Conservation (phyloP, 345 rosid genomes). For the Brassica nigra region DNA sequence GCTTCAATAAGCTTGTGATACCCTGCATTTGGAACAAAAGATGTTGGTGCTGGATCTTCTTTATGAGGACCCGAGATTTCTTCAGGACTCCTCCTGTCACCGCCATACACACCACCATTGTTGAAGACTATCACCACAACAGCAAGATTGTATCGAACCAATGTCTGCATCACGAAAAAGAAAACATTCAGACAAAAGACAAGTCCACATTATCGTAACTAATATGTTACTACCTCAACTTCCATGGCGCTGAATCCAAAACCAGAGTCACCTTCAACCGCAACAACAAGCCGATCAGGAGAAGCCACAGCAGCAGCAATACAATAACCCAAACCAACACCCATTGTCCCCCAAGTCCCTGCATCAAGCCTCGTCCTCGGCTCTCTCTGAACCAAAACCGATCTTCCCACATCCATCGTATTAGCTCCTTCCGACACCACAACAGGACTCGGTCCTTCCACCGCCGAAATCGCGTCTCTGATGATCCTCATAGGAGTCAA, state of each 20-base stretch:
- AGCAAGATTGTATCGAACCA: conserved; percentile 86
- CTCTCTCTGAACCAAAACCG: conserved; percentile 92
- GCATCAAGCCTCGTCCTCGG: conserved; percentile 99
- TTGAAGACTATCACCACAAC: conserved; percentile 93
- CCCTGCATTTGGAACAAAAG: conserved; percentile 87
- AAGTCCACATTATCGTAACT: neutral
- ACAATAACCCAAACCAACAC: conserved; percentile 97
- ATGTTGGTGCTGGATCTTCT: conserved; percentile 97
- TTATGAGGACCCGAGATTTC: conserved; percentile 78
- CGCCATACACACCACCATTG: conserved; percentile 98
- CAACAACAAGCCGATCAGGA: conserved; percentile 84
- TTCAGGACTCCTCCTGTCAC: conserved; percentile 85
- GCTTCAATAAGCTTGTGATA: conserved; percentile 85
- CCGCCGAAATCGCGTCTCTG: conserved; percentile 70
- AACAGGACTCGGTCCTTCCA: conserved; percentile 84
- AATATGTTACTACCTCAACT: conserved; percentile 69
- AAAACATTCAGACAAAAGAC: neutral
- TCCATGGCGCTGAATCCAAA: conserved; percentile 99
- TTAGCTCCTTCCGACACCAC: conserved; percentile 95
- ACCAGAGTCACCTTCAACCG: conserved; percentile 98
- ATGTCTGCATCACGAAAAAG: conserved; percentile 59
- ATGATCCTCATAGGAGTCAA: conserved; percentile 94
- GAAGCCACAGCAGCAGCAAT: conserved; percentile 96
- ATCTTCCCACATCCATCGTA: conserved; percentile 96
- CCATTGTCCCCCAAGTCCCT: conserved; percentile 99